Evolutionary conservation across 2,329 filamentous ascomycete species (phyloP), one percentile per base, ranked within the genome.

Genomic region (Setomelanomma holmii): DNA sequence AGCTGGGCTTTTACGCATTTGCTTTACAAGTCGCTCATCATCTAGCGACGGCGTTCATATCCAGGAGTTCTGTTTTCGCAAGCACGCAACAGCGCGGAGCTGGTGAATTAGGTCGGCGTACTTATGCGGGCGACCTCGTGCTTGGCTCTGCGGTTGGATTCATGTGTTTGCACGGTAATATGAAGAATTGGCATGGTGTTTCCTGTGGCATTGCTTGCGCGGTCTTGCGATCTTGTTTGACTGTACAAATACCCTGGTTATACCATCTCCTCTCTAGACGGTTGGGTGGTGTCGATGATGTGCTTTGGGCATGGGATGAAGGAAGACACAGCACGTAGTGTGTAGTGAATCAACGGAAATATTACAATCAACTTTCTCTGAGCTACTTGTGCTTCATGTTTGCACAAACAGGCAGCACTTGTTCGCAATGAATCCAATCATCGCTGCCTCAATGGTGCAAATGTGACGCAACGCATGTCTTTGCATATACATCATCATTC

Each of bases 221-320:
- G 58, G 43, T 53, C 42, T 48, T 48, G 51, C 49, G 43, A 30
- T 30, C 27, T 45, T 33, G n/a, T 36, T 49, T 54, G 44, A 47
- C 56, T 70, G 66, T 71, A 68, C 58, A 68, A 69, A 69, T 70
- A 70, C 67, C 67, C 67, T 64, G 61, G 69, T 61, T 70, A 67
- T 69, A 68, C 67, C 67, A 67, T 68, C 65, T 72, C 69, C 67
- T 69, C 67, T 71, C 68, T 70, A 70, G 66, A 69, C 49, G 27
- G 48, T 42, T 40, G 42, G 33, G 27, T 38, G 35, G 39, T 30
- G 27, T 10, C 10, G 27, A 30, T 30, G 27, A 14, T 10, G 27
- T 30, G 27, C 27, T 30, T 30, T 30, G 27, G 27, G 27, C 27
- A 30, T 30, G 27, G 14, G 27, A n/a, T 30, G 27, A 14, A 30